phyloP scores from a whole-genome alignment of 2,329 filamentous ascomycete species.

The Colletotrichum orchidophilum region DNA sequence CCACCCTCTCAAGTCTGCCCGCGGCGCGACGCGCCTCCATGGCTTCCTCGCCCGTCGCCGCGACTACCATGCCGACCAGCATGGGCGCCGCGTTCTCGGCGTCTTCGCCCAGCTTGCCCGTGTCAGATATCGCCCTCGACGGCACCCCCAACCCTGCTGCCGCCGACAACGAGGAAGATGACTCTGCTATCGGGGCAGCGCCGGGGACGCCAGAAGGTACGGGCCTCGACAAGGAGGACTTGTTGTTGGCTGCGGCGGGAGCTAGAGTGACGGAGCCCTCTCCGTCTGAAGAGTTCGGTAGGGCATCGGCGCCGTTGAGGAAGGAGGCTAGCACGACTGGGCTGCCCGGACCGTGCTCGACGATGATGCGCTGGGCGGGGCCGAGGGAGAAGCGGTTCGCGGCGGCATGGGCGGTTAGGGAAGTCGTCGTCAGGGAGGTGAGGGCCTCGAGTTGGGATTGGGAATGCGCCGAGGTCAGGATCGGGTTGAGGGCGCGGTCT shows the following conservation, averaged over 20 bases:
- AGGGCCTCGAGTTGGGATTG: constrained; percentile 59
- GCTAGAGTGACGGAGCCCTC: constrained; percentile 7
- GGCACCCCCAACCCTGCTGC: background rate
- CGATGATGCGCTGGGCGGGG: constrained; percentile 64
- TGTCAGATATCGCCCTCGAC: constrained; percentile 9
- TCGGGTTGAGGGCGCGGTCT: constrained; percentile 64
- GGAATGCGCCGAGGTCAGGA: constrained; percentile 62
- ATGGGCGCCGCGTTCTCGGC: constrained; percentile 52
- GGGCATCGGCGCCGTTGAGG: constrained; percentile 48
- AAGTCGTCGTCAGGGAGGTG: constrained; percentile 60
- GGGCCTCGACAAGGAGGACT: constrained; percentile 8
- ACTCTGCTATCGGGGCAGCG: constrained; percentile 9
- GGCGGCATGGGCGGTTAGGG: constrained; percentile 62
- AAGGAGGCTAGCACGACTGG: constrained; percentile 57
- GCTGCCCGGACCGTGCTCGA: constrained; percentile 60
- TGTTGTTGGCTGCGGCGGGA: background rate
- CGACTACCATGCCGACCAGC: constrained; percentile 65
- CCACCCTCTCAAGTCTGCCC: constrained; percentile 62
- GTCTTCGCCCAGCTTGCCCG: constrained; percentile 13
- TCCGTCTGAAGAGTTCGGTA: constrained; percentile 16
- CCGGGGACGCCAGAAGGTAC: constrained; percentile 7
- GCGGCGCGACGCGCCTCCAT: constrained; percentile 63
- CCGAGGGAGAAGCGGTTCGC: constrained; percentile 63
- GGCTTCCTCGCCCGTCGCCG: constrained; percentile 55
- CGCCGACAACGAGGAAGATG: too few relatives aligned